Evolutionary conservation across 2,329 filamentous ascomycete genomes (phyloP), one percentile per base, ranked within the genome.

Genomic region (Cordyceps militaris): DNA sequence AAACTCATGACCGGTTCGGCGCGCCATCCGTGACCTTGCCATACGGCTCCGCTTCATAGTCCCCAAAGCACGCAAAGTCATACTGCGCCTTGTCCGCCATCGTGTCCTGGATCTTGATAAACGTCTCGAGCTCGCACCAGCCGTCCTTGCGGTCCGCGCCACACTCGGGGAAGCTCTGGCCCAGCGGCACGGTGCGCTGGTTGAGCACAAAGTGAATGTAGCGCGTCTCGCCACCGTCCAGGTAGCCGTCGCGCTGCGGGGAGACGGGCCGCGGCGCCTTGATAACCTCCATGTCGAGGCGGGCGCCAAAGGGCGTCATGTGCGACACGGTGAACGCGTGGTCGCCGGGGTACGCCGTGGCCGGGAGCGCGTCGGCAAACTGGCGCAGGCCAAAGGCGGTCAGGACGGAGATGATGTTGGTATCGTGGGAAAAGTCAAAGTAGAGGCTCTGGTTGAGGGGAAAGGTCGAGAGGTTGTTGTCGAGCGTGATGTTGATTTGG

Each of bases 401-500:
- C 4, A 91, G 73, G 62, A 91, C 81, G 26, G 80, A 80, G 63
- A 86, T 76, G 60, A 89, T 88, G 67, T 88, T 89, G 32, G 85
- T 87, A 70, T 92, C 88, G 69, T 92, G 88, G 16, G 82, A 85
- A 69, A 91, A 91, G 73, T 91, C 88, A 51, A 91, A 81, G 69
- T 91, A 90, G 16, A 92, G 75, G 23, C 76, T 80, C 67, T 92
- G 89, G 66, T 90, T 82, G 4, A 88, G 72, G 0, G 88, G 88
- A 68, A 92, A 92, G 0, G 87, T 91, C 36, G 75, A 74, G 0
- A 78, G 78, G 69, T 79, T 88, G 66, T 78, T 82, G 72, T 89
- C 86, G 30, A 89, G 79, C 0, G 87, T 89, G n/a, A 80, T 76
- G 67, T 90, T 89, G 72, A 84, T 82, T 63, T 84, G 79, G 0